Evolutionary conservation across 2,329 filamentous ascomycete genomes (phyloP).

Genomic region (Alternaria gaisen): DNA sequence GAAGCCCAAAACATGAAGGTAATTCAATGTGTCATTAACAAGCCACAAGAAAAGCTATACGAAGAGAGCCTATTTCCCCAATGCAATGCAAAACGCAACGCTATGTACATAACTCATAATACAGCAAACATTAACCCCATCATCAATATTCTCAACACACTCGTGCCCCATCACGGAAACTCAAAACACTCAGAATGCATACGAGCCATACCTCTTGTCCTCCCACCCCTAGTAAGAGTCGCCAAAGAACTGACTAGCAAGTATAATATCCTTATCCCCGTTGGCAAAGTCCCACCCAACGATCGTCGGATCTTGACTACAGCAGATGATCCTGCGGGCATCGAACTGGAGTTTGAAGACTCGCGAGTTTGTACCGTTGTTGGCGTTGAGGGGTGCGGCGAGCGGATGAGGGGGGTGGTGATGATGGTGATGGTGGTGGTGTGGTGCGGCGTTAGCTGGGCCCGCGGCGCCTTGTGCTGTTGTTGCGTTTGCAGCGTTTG

Average conservation of each 20-base stretch:
- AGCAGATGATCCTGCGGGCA: slow-evolving; percentile 90
- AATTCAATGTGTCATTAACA: not conserved
- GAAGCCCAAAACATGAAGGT: not conserved
- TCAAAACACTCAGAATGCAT: not conserved
- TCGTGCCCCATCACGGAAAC: no score
- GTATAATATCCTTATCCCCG: slow-evolving; percentile 79
- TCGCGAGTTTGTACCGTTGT: slow-evolving; percentile 56
- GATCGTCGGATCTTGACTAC: slow-evolving; percentile 88
- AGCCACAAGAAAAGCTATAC: not conserved
- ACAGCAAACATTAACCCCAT: not conserved
- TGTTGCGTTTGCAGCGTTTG: slow-evolving; percentile 14
- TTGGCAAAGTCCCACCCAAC: slow-evolving; percentile 99
- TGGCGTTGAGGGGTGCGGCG: slow-evolving; percentile 31
- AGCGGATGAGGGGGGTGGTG: slow-evolving; percentile 44
- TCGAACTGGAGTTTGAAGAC: slow-evolving; percentile 99
- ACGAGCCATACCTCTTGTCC: not conserved
- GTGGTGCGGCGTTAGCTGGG: slow-evolving; percentile 26
- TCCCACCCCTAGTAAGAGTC: slow-evolving; percentile 42
- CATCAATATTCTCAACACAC: not conserved
- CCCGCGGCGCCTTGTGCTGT: slow-evolving; percentile 23
- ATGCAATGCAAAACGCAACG: not conserved
- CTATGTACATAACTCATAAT: not conserved
- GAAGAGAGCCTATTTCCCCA: not conserved
- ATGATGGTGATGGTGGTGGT: slow-evolving; percentile 40
- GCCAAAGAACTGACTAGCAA: slow-evolving; percentile 80